Percentiles rank a stretch among this genome's conserved stretches.
Evolutionary conservation across 495 filamentous ascomycete species (phyloP).

Genomic region (Podospora bellae-mahoneyi): DNA sequence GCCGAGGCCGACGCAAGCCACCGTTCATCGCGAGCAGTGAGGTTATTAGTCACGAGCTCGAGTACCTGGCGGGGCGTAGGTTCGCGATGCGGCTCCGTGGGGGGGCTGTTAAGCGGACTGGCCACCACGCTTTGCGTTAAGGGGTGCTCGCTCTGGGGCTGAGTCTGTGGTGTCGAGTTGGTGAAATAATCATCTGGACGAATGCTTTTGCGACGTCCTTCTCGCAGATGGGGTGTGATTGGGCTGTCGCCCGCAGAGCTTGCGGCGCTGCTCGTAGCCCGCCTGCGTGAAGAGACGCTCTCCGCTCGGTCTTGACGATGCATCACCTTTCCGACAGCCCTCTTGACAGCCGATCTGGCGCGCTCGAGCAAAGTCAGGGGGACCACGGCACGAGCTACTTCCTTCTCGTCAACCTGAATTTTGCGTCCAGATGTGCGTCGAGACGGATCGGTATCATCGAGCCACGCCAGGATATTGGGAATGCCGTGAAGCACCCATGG

Average conservation of each 20-base stretch:
- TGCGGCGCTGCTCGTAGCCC: slow-evolving; percentile 57
- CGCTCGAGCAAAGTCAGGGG: slow-evolving; percentile 82
- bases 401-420: slow-evolving; percentile 88
- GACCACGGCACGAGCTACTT: slow-evolving; percentile 86
- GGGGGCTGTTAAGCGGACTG: slow-evolving; percentile 53
- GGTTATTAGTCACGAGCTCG: slow-evolving; percentile 40
- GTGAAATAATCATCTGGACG: slow-evolving; percentile 67
- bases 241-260: slow-evolving; percentile 50
- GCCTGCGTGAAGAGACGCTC: slow-evolving; percentile 50
- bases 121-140: slow-evolving; percentile 78
- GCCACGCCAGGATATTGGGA: slow-evolving; percentile 69
- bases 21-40: slow-evolving; percentile 43
- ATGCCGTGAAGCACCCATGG: slow-evolving; percentile 90
- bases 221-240: slow-evolving; percentile 39
- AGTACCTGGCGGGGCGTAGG: slow-evolving; percentile 24
- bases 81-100: slow-evolving; percentile 25
- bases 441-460: slow-evolving; percentile 88
- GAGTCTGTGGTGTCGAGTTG: slow-evolving; percentile 30
- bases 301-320: slow-evolving; percentile 55
- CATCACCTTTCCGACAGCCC: slow-evolving; percentile 58
- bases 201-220: slow-evolving; percentile 64
- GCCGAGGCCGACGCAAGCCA: slow-evolving; percentile 30
- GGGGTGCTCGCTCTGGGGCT: slow-evolving; percentile 62
- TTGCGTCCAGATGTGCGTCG: slow-evolving; percentile 76
- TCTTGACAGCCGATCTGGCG: slow-evolving; percentile 64